phyloP scores from a whole-genome alignment of 1,139 yeast species.

The Suhomyces ambrosiae region DNA sequence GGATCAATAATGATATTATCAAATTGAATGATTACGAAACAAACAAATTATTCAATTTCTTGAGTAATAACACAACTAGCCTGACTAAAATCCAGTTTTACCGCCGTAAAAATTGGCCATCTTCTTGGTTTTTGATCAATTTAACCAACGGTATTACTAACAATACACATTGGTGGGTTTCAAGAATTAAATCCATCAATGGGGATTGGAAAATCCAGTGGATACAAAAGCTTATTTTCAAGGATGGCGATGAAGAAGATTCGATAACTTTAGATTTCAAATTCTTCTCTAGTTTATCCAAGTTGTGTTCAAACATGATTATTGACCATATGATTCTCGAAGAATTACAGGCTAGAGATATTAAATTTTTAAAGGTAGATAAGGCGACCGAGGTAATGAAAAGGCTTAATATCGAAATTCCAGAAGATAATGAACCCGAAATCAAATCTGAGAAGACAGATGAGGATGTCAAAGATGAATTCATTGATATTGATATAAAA shows the following conservation, averaged over 20 bases:
- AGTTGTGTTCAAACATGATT: slow-evolving; percentile 58
- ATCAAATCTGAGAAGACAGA: too few species aligned
- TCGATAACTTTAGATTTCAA: slow-evolving; percentile 40
- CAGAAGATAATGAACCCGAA: slow-evolving; percentile 4
- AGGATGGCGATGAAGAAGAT: slow-evolving; percentile 19
- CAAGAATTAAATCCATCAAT: slow-evolving; percentile 57
- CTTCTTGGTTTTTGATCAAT: slow-evolving; percentile 65
- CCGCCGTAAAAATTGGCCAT: slow-evolving; percentile 70
- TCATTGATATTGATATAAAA: not conserved
- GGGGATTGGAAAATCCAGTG: slow-evolving; percentile 69
- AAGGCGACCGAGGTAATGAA: slow-evolving; percentile 11
- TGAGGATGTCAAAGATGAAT: slow-evolving; percentile 2
- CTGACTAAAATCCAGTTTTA: slow-evolving; percentile 48
- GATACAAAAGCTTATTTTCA: slow-evolving; percentile 34
- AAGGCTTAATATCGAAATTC: slow-evolving; percentile 11
- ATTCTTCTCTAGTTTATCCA: slow-evolving; percentile 52
- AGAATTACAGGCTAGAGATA: slow-evolving; percentile 50
- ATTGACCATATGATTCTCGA: slow-evolving; percentile 65
- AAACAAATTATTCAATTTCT: slow-evolving; percentile 25
- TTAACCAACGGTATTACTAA: slow-evolving; percentile 48
- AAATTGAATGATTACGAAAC: slow-evolving; percentile 45
- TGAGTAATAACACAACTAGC: slow-evolving; percentile 15
- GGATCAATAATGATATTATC: slow-evolving; percentile 63
- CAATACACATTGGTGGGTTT: slow-evolving; percentile 62
- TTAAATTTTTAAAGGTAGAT: slow-evolving; percentile 36